These are phyloP conservation scores for Xylaria sp. DNA, from an alignment of 2,329 filamentous ascomycete genomes.

Conservation along the genomic window DNA sequence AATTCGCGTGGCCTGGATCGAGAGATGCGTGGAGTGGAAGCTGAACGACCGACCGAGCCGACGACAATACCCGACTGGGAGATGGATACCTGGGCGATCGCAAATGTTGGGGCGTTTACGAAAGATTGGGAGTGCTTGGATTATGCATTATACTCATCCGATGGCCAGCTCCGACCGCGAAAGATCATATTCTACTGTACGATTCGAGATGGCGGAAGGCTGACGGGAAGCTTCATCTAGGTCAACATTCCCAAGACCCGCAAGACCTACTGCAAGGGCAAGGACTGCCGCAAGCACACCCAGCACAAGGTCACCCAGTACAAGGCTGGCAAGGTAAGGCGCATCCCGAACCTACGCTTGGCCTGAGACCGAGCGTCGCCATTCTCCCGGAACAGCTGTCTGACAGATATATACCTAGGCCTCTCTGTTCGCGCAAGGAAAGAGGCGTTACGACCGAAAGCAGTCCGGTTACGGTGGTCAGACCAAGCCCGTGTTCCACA, in stretches of 20 bases:
- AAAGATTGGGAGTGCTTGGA: background rate
- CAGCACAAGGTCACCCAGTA: constrained; percentile 95
- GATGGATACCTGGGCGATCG: background rate
- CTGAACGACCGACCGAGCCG: background rate
- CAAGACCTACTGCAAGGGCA: constrained; percentile 97
- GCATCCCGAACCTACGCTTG: constrained; percentile 1
- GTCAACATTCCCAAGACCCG: constrained; percentile 99
- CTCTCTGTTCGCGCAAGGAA: constrained; percentile 96
- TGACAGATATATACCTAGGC: constrained; percentile 57
- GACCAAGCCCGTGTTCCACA: constrained; percentile 99
- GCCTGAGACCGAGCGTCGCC: background rate
- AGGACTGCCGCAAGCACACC: constrained; percentile 89
- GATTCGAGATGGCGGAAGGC: constrained; percentile 4
- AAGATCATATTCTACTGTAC: constrained; percentile 1
- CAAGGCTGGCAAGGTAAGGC: constrained; percentile 47
- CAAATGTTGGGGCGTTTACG: background rate
- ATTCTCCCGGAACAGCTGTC: constrained; percentile 5
- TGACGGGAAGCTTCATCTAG: constrained; percentile 46
- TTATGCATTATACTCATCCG: background rate
- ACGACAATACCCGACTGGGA: background rate
- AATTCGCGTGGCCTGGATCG: background rate
- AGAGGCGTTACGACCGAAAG: constrained; percentile 99
- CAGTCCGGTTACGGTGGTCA: constrained; percentile 99
- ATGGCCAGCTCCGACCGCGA: constrained; percentile 3
- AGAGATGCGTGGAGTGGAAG: background rate